Base-by-base conservation (phyloP, 805 yeast species). In the Debaryomyces hansenii region DNA sequence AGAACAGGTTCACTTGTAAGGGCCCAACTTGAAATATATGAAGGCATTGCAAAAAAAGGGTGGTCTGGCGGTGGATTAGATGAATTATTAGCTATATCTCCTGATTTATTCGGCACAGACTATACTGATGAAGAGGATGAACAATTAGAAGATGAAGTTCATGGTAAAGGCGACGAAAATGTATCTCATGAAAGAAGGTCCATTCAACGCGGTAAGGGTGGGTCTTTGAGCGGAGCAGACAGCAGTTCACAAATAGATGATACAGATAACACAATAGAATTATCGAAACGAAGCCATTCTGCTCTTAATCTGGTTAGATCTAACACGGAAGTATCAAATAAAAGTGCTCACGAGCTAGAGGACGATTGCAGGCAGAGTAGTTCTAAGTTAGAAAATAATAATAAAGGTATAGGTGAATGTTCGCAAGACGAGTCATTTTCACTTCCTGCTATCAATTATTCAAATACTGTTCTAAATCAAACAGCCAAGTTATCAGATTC, bases 61-160 rank as follows among this genome's bases (percentile, higher is more conserved):
- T 84, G 90, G 88, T 77, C 85, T 4, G 96, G 95, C 11, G 94
- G 92, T 21, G 96, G 96, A 0, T 67, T 90, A 29, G 96, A 89
- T 58, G 83, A 78, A 20, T 67, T 87, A 44, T 68, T 87, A 20
- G 70, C 80, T 1, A 70, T 77, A 29, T 82, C 87, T 33, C 85
- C 86, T 1, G 94, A 86, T 60, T 45, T 66, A 20, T 64, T 66
- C 46, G 66, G 33, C 6, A 8, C 32, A 12, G 14, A 21, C 18
- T 12, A 24, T 20, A 4, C 32, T 4, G 48, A 45, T 16, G 40
- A 24, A 10, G 42, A 12, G 14, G 21, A 20, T 15, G 34, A 21
- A 39, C 33, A 20, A 14, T n/a, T 24, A 7, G 41, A 18, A 35
- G 20, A 36, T 11, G 31, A 18, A 14, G 34, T 4, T 31, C 14